These are phyloP conservation scores for Logfia minima DNA, from an alignment of 129 eudicot genomes.

Conservation along the genomic window DNA sequence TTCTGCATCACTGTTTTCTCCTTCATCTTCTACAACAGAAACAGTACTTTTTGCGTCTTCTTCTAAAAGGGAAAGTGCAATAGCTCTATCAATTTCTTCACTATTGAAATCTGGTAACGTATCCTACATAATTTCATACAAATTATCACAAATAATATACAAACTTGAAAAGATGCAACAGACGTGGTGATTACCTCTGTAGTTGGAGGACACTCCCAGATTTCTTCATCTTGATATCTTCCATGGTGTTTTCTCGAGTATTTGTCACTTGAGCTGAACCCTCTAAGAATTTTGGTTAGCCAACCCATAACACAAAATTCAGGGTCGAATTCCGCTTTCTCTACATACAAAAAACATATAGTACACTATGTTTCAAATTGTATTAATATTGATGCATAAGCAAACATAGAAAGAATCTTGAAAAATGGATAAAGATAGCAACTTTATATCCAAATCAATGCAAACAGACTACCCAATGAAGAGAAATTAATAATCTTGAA, in stretches of 20 bases:
- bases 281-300: slow-evolving; percentile 73
- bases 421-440: slow-evolving; percentile 5
- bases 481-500: slow-evolving; percentile 17
- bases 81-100: slow-evolving; percentile 90
- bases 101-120: slow-evolving; percentile 62
- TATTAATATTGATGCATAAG: background rate
- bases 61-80: slow-evolving; percentile 90
- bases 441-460: slow-evolving; percentile 7
- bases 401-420: background rate
- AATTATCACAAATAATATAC: background rate
- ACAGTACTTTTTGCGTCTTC: slow-evolving; percentile 52
- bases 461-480: slow-evolving; percentile 3
- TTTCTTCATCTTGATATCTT: slow-evolving; percentile 52
- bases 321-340: slow-evolving; percentile 9
- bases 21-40: slow-evolving; percentile 38
- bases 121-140: slow-evolving; percentile 48
- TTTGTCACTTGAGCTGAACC: slow-evolving; percentile 54
- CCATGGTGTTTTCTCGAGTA: slow-evolving; percentile 68
- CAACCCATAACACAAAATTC: slow-evolving; percentile 65
- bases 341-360: slow-evolving; percentile 25
- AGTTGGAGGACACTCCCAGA: slow-evolving; percentile 66
- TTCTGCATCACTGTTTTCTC: background rate
- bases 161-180: background rate
- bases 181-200: slow-evolving; percentile 53
- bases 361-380: background rate